Conservation (phyloP, 331 rosid genomes). For the Malus hybrid region DNA sequence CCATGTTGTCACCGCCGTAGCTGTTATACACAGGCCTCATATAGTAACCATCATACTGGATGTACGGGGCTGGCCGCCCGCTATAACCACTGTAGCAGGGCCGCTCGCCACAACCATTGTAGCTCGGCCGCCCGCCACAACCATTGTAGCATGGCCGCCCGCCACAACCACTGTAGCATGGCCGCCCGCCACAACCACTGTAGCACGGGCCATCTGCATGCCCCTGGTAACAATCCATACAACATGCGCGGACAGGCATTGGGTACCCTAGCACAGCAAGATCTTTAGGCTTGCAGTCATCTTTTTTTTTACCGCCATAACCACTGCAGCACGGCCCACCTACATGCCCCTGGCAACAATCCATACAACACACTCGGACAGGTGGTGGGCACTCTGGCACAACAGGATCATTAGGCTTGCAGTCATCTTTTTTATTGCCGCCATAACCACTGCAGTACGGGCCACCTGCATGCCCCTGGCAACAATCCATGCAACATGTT, state of each 20-base stretch:
- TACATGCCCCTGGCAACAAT: slow-evolving; percentile 24
- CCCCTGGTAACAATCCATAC: slow-evolving; percentile 29
- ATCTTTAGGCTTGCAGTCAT: too few relatives aligned
- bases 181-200: not conserved
- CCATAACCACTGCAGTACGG: slow-evolving; percentile 22
- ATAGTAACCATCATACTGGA: slow-evolving; percentile 33
- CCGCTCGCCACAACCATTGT: too few relatives aligned
- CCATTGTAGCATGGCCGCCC: slow-evolving; percentile 20
- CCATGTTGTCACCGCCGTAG: slow-evolving; percentile 28
- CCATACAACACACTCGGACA: slow-evolving; percentile 7
- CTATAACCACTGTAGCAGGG: not conserved
- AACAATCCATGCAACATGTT: slow-evolving; percentile 14
- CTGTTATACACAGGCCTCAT: slow-evolving; percentile 59
- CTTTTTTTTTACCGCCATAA: too few relatives aligned
- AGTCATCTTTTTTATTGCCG: not conserved
- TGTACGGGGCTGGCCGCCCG: slow-evolving; percentile 23
- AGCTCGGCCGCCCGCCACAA: slow-evolving; percentile 21
- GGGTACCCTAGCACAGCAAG: not conserved
- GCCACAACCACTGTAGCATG: not conserved
- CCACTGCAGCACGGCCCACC: slow-evolving; percentile 31
- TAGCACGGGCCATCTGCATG: slow-evolving; percentile 29
- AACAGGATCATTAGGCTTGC: too few relatives aligned
- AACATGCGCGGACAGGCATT: not conserved
- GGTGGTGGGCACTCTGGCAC: not conserved
- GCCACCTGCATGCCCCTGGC: slow-evolving; percentile 31